Conservation (phyloP, 2,329 filamentous ascomycete species). For the Torrubiellomyces zombiae region DNA sequence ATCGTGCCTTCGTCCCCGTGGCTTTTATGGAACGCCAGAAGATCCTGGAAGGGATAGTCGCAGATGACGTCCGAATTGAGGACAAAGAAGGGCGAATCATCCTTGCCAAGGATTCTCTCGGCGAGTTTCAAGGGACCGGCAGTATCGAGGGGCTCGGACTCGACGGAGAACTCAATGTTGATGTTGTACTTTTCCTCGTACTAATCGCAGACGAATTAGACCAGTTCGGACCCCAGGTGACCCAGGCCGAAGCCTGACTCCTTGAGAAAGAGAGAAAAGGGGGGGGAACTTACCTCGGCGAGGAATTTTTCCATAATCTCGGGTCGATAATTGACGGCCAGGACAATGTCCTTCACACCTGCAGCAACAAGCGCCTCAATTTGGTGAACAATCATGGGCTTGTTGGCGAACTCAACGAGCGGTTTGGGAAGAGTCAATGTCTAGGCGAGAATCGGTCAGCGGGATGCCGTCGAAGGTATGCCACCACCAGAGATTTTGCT, state of each 20-base stretch:
- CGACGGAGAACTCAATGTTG: constrained; percentile 93
- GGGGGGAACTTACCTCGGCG: constrained; percentile 47
- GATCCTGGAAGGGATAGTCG: constrained; percentile 86
- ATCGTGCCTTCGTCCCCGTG: constrained; percentile 97
- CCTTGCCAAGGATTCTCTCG: constrained; percentile 80
- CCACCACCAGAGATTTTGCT: no score
- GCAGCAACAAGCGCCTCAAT: constrained; percentile 86
- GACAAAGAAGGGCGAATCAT: constrained; percentile 91
- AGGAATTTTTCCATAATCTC: constrained; percentile 94
- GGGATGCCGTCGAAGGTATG: no score
- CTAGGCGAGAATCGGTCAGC: constrained; percentile 26
- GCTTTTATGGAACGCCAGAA: constrained; percentile 78
- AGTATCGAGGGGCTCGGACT: constrained; percentile 87
- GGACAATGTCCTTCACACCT: constrained; percentile 91
- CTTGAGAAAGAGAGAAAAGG: background rate
- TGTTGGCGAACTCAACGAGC: constrained; percentile 95
- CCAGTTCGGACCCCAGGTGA: no score
- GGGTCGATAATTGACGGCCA: constrained; percentile 96
- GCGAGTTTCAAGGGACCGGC: constrained; percentile 91
- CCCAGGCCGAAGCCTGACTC: no score
- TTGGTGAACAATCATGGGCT: constrained; percentile 98
- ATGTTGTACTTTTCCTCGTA: constrained; percentile 88
- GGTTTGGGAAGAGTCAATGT: constrained; percentile 95
- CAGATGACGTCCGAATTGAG: constrained; percentile 98
- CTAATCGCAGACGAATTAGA: constrained; percentile 21